Evolutionary conservation across 305 asterid genomes (phyloP).

Genomic region (Solanum hybrid): DNA sequence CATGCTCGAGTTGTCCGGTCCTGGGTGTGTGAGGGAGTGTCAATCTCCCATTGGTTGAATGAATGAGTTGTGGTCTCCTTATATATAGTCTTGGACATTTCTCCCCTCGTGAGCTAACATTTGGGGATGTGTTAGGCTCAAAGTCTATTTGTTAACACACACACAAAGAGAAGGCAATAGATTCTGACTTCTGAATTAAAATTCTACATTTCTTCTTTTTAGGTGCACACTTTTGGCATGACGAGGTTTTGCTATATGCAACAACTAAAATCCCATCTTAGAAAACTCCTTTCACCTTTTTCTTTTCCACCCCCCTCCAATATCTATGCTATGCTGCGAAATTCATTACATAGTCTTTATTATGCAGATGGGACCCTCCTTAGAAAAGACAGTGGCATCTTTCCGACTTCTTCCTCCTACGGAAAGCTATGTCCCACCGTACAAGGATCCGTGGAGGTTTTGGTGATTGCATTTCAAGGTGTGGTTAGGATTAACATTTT

Average conservation of each 20-base stretch:
- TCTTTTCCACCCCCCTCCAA: not conserved
- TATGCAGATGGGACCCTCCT: conserved; percentile 73
- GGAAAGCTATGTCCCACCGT: conserved; percentile 88
- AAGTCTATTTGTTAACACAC: not conserved
- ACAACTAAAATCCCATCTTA: not conserved
- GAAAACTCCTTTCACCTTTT: not conserved
- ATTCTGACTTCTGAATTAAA: not conserved
- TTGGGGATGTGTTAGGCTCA: not conserved
- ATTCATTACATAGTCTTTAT: conserved; percentile 1
- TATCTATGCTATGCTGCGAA: not conserved
- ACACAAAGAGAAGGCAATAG: not conserved
- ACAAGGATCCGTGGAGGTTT: conserved; percentile 93
- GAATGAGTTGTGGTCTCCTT: not conserved
- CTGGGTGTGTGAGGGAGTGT: not conserved
- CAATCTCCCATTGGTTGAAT: not conserved
- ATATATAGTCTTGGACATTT: not conserved
- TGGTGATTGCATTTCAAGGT: conserved; percentile 41
- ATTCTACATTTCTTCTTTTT: not conserved
- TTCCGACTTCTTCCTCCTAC: conserved; percentile 80
- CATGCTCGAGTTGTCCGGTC: not conserved
- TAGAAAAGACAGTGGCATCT: conserved; percentile 59
- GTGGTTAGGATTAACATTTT: not conserved
- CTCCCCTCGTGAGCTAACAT: not conserved
- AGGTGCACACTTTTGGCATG: not conserved
- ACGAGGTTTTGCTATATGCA: not conserved